Percentiles rank a stretch among this genome's conserved stretches.
These are phyloP conservation scores for Hericium erinaceus DNA, from an alignment of 768 basidiomycete genomes.

Conservation along the genomic window DNA sequence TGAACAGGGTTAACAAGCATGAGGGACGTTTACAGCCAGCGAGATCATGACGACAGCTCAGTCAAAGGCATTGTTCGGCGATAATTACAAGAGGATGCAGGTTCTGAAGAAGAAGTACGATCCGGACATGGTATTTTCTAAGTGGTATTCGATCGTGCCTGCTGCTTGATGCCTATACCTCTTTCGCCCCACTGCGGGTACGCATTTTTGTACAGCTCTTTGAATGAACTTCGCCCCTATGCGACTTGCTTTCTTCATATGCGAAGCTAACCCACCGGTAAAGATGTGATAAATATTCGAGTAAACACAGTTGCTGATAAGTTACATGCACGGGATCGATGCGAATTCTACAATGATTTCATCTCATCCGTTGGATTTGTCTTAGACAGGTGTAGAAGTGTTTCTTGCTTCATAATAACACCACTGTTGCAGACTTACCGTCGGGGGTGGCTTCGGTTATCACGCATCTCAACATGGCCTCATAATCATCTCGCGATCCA, in stretches of 20 bases:
- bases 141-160: conserved; percentile 25
- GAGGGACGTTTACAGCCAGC: conserved; percentile 12
- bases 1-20: neutral
- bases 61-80: conserved; percentile 21
- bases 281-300: too few species aligned
- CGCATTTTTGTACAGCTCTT: too few species aligned
- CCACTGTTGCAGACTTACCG: conserved; percentile 26
- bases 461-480: neutral
- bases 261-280: too few species aligned
- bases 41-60: conserved; percentile 15
- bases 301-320: too few species aligned
- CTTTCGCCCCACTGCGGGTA: too few species aligned
- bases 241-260: too few species aligned
- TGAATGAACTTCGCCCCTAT: too few species aligned
- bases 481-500: neutral
- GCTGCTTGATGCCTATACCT: neutral
- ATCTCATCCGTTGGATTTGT: neutral
- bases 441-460: conserved; percentile 29
- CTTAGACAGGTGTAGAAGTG: conserved; percentile 39
- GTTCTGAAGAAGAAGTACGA: conserved; percentile 27
- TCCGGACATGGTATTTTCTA: conserved; percentile 24
- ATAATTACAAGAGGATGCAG: conserved; percentile 29
- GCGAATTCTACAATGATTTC: neutral
- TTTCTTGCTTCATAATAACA: neutral
- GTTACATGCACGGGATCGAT: too few species aligned